phyloP scores from a whole-genome alignment of 257 asterid species.

The Fraxinus americana region DNA sequence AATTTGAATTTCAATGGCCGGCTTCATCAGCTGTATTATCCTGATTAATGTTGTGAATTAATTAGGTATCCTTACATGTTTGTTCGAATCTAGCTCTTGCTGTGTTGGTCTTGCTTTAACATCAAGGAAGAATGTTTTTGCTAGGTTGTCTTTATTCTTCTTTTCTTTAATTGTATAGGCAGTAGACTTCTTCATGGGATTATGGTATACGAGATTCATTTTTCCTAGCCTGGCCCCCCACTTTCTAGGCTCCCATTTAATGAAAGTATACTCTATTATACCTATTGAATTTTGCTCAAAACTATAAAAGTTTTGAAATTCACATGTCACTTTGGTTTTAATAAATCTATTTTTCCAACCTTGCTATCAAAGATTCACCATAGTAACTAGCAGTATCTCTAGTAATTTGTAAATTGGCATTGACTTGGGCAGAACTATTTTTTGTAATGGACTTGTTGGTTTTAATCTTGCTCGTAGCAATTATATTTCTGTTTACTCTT shows the following conservation, averaged over 20 bases:
- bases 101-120: conserved; percentile 14
- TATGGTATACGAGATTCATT: neutral
- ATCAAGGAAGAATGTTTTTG: neutral
- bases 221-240: neutral
- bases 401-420: neutral
- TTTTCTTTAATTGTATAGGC: neutral
- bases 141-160: neutral
- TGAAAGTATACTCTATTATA: too few relatives aligned
- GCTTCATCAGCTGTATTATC: neutral
- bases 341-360: neutral
- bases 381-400: too few relatives aligned
- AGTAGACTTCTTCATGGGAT: neutral
- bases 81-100: neutral
- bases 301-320: too few relatives aligned
- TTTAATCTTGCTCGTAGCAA: neutral
- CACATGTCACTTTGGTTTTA: neutral
- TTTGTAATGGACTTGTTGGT: neutral
- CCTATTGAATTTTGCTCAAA: neutral
- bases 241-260: neutral
- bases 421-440: too few relatives aligned
- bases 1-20: neutral
- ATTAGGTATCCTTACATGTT: neutral
- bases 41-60: neutral
- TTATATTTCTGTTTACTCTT: neutral
- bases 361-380: neutral